Conservation (phyloP, 2,329 filamentous ascomycete species). For the Colletotrichum incanum region DNA sequence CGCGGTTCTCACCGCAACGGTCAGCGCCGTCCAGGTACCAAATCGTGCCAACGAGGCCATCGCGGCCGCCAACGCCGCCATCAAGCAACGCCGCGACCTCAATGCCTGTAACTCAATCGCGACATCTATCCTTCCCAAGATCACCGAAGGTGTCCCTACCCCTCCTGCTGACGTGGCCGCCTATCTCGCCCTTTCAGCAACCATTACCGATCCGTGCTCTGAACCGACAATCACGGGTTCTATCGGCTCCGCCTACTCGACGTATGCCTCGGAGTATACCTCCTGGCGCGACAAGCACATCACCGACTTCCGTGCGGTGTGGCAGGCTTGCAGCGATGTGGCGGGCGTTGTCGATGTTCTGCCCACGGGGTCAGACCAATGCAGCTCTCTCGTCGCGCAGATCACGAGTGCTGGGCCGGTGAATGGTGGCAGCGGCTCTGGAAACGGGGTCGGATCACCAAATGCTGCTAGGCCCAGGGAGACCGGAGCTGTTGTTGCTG, state of each 20-base stretch:
- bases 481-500: conserved; percentile 30
- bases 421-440: not conserved
- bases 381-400: conserved; percentile 38
- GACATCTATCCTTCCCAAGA: conserved; percentile 41
- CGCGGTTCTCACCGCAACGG: conserved; percentile 11
- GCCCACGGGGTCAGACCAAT: conserved; percentile 28
- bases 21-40: not conserved
- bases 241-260: conserved; percentile 48
- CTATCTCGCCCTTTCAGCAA: conserved; percentile 46
- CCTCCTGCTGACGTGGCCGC: conserved; percentile 41
- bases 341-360: conserved; percentile 42
- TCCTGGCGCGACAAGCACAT: conserved; percentile 46
- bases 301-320: conserved; percentile 43
- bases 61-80: conserved; percentile 1
- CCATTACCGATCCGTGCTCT: conserved; percentile 46
- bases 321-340: conserved; percentile 50
- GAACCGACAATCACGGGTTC: conserved; percentile 49
- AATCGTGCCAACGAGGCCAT: conserved; percentile 12
- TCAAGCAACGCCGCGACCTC: conserved; percentile 31
- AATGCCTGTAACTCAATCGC: conserved; percentile 43
- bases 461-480: conserved; percentile 31
- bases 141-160: conserved; percentile 46
- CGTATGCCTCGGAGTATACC: conserved; percentile 44
- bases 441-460: not conserved
- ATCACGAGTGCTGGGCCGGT: conserved; percentile 38